Conservation (phyloP, 495 filamentous ascomycete genomes). For the Lasiosphaeria ovina region DNA sequence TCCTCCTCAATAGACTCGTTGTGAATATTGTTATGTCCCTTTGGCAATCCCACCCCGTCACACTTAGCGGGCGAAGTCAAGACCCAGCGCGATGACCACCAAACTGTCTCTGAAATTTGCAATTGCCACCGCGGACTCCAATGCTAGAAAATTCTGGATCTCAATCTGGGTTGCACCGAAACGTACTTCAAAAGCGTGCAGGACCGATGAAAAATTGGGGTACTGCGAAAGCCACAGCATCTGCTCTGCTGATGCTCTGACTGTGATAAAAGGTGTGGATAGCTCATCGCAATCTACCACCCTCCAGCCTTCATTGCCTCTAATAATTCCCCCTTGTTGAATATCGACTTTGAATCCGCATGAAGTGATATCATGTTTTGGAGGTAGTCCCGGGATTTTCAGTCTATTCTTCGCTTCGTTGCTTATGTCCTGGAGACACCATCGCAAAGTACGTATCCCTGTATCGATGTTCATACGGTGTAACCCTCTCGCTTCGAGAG, state of each 20-base stretch:
- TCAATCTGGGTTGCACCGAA: slow-evolving; percentile 1
- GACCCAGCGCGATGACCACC: too few species aligned
- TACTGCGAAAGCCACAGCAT: slow-evolving; percentile 3
- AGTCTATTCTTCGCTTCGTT: slow-evolving; percentile 2
- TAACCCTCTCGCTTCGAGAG: slow-evolving; percentile 1
- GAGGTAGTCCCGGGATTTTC: background rate
- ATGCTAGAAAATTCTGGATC: background rate
- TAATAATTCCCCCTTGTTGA: slow-evolving; percentile 1
- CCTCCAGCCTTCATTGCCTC: background rate
- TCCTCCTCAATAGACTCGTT: too few species aligned
- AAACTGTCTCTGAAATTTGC: slow-evolving; percentile 4
- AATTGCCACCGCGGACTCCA: background rate
- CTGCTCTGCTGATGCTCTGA: slow-evolving; percentile 1
- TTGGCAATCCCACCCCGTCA: too few species aligned
- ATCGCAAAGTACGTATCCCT: slow-evolving; percentile 1
- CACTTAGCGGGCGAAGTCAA: too few species aligned
- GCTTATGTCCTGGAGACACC: slow-evolving; percentile 1
- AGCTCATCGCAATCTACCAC: background rate
- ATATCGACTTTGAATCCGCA: background rate
- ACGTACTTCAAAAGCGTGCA: background rate
- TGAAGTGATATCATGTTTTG: background rate
- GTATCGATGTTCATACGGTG: background rate
- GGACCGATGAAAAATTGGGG: slow-evolving; percentile 1
- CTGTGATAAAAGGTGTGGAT: background rate
- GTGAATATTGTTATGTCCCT: too few species aligned